These are phyloP conservation scores for Chalciporus sphaerocephalus DNA, from an alignment of 768 basidiomycete species.

Conservation along the genomic window DNA sequence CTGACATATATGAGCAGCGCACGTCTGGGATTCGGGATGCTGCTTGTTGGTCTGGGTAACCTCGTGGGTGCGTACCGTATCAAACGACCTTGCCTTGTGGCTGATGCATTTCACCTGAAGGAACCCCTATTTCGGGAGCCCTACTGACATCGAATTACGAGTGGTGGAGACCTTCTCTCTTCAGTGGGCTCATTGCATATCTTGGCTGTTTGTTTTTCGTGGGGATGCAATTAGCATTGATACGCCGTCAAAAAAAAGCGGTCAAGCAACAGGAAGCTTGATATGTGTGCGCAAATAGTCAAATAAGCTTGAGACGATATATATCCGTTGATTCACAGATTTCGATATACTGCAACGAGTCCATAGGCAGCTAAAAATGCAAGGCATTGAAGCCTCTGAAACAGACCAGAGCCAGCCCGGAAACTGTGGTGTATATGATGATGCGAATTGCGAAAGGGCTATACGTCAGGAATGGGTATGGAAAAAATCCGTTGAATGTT, in stretches of 20 bases:
- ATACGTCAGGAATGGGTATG: conserved; percentile 78
- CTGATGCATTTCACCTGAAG: conserved; percentile 19
- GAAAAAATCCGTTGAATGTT: conserved; percentile 57
- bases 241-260: not conserved
- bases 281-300: not conserved
- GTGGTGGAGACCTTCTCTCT: conserved; percentile 56
- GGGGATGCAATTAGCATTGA: conserved; percentile 8
- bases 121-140: conserved; percentile 55
- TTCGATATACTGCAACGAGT: too few species aligned
- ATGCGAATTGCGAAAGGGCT: conserved; percentile 49
- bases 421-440: conserved; percentile 54
- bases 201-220: conserved; percentile 1
- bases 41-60: conserved; percentile 13
- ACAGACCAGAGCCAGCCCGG: conserved; percentile 47
- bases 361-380: conserved; percentile 39
- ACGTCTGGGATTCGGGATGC: conserved; percentile 23
- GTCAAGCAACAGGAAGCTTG: not conserved
- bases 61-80: conserved; percentile 18
- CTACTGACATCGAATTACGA: conserved; percentile 47
- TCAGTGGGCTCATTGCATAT: conserved; percentile 34
- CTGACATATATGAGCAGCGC: conserved; percentile 8
- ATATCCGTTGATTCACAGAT: too few species aligned
- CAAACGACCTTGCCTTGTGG: not conserved
- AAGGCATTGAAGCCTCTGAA: conserved; percentile 59
- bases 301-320: not conserved